A percentile compares a stretch with the other conserved stretches of the same genome.
phyloP scores from a whole-genome alignment of 768 basidiomycete species.

The Lactifluus subvellereus region DNA sequence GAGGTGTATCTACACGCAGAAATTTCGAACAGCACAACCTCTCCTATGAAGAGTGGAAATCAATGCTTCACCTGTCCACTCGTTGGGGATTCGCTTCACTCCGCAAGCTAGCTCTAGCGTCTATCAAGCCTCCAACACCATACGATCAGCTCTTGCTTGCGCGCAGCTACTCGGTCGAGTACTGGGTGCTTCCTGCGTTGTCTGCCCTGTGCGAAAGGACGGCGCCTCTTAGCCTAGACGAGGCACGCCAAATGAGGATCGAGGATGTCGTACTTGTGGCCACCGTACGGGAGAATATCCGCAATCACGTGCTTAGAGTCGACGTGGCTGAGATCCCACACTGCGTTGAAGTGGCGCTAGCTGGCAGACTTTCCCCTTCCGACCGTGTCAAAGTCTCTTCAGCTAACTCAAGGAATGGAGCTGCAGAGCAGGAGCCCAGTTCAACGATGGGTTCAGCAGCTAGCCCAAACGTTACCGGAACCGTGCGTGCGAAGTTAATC shows the following conservation, averaged over 20 bases:
- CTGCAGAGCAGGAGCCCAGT: background rate
- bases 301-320: background rate
- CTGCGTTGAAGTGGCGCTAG: background rate
- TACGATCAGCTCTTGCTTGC: slow-evolving; percentile 2
- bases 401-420: background rate
- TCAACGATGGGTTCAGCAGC: background rate
- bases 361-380: background rate
- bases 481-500: background rate
- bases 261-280: slow-evolving; percentile 6
- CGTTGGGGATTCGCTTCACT: background rate
- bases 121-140: background rate
- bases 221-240: background rate
- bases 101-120: background rate
- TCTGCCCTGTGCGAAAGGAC: background rate
- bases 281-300: background rate
- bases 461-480: background rate
- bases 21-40: background rate
- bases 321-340: background rate
- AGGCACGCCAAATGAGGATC: background rate
- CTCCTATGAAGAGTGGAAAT: background rate
- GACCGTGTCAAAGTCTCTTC: background rate
- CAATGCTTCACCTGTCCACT: background rate
- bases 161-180: background rate
- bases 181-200: background rate
- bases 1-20: background rate